Conservation (phyloP, 495 filamentous ascomycete genomes). For the Penicillium goetzii region DNA sequence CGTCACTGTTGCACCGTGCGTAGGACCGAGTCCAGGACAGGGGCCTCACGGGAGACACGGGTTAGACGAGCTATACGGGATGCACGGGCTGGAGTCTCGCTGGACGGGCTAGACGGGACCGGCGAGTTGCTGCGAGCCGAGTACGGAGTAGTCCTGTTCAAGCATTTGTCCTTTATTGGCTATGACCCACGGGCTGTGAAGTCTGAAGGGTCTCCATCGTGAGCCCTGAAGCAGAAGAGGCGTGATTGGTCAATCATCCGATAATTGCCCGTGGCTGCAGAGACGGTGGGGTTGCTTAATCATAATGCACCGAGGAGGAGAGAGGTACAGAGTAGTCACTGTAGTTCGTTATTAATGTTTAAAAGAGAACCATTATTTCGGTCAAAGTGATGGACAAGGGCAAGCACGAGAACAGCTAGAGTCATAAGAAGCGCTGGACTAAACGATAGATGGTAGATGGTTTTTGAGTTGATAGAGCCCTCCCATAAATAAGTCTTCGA, state of each 20-base stretch:
- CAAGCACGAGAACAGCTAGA: neutral
- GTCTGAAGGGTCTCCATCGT: neutral
- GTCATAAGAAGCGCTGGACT: neutral
- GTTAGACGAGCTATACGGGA: neutral
- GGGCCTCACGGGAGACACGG: slow-evolving; percentile 1
- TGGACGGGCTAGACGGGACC: neutral
- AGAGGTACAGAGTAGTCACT: neutral
- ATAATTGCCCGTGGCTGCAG: slow-evolving; percentile 9
- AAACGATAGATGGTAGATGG: neutral
- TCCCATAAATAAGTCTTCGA: neutral
- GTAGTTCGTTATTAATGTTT: too few species aligned
- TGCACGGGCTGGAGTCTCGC: neutral
- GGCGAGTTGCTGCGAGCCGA: slow-evolving; percentile 1
- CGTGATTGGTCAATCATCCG: slow-evolving; percentile 1
- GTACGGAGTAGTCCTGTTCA: neutral
- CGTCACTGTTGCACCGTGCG: slow-evolving; percentile 3
- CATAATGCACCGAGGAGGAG: slow-evolving; percentile 2
- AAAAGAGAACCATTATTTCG: neutral
- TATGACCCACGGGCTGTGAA: neutral
- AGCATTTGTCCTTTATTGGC: neutral
- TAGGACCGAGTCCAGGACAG: neutral
- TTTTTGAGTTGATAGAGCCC: neutral
- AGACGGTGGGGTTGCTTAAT: slow-evolving; percentile 8
- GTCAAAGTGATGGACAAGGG: neutral
- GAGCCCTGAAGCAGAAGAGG: neutral